Percentiles rank a stretch among this genome's conserved stretches.
Conservation (phyloP, 2,329 filamentous ascomycete species). For the Paraconiothyrium sp. region DNA sequence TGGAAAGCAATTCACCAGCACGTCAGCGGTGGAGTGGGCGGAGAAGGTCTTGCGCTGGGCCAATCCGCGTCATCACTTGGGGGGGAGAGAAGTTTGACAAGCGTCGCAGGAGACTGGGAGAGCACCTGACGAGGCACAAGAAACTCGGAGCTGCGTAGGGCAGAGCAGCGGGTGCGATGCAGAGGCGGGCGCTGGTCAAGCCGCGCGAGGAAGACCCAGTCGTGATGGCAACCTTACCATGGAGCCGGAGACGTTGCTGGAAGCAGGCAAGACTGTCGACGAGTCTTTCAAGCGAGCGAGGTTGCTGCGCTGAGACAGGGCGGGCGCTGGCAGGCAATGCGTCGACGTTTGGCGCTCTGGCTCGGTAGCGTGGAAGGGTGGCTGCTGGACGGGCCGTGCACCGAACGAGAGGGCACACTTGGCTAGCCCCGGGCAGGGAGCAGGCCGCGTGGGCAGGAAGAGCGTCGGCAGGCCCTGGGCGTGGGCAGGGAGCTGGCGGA, state of each 20-base stretch:
- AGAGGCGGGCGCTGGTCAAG: conserved; percentile 44
- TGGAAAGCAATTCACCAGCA: conserved; percentile 40
- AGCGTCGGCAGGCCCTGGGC: neutral
- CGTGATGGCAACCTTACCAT: conserved; percentile 48
- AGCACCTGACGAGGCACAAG: conserved; percentile 20
- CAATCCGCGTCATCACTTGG: conserved; percentile 50
- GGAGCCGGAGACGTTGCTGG: conserved; percentile 48
- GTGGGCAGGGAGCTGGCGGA: neutral
- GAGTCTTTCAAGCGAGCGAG: conserved; percentile 29
- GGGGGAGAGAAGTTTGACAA: conserved; percentile 44
- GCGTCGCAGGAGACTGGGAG: conserved; percentile 40
- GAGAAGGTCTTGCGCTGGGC: conserved; percentile 34
- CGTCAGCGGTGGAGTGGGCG: conserved; percentile 41
- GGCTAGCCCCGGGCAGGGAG: conserved; percentile 24
- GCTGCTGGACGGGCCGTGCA: conserved; percentile 38
- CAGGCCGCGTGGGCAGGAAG: conserved; percentile 19
- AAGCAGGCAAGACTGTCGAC: conserved; percentile 43
- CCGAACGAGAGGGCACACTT: conserved; percentile 19
- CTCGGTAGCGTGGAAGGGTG: conserved; percentile 13
- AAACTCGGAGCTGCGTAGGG: conserved; percentile 30
- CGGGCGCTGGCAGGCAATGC: conserved; percentile 34
- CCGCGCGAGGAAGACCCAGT: conserved; percentile 46
- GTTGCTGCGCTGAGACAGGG: conserved; percentile 19
- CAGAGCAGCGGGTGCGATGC: conserved; percentile 31
- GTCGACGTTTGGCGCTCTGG: conserved; percentile 40